Evolutionary conservation across 2,329 filamentous ascomycete genomes (phyloP), one percentile per base, ranked within the genome.

Genomic region (Dryadomyces quercus-mongolicae): DNA sequence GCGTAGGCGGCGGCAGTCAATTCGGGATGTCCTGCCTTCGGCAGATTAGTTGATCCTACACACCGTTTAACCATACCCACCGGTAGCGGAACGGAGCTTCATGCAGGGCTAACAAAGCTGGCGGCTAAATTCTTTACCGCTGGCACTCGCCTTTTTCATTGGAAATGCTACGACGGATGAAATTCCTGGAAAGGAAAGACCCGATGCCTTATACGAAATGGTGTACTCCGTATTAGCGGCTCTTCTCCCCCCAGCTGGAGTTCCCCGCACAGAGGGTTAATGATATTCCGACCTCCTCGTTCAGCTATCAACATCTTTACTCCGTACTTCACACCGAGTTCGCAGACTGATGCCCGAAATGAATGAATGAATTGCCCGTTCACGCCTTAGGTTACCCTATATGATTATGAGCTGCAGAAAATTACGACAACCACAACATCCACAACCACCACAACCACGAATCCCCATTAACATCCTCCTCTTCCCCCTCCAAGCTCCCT

Each of bases 201-300:
- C 25, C 25, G 25, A 31, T 31, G 25, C 25, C 25, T n/a, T n/a
- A n/a, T 31, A 31, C 25, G 25, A 31, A 31, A 31, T 31, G 4
- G 25, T 31, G n/a, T n/a, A n/a, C n/a, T n/a, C n/a, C n/a, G n/a
- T 8, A 31, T 31, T 31, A 31, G 25, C 25, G 25, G 25, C 25
- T 31, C 25, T 31, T 31, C 25, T 8, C 25, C 25, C n/a, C n/a
- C n/a, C n/a, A n/a, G n/a, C n/a, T 4, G 25, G 25, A 31, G n/a
- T 52, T 54, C 55, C 51, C 54, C 53, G 49, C 45, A 21, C 55
- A 49, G 36, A 46, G 55, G 58, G 58, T 47, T 49, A 59, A 58
- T 46, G 53, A 54, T 59, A 20, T 57, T 49, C 56, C 56, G 58
- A 45, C 22, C 5, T 15, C 46, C n/a, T n/a, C n/a, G n/a, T n/a